phyloP scores from a whole-genome alignment of 257 asterid species.

The Nicotiana noctiflora region DNA sequence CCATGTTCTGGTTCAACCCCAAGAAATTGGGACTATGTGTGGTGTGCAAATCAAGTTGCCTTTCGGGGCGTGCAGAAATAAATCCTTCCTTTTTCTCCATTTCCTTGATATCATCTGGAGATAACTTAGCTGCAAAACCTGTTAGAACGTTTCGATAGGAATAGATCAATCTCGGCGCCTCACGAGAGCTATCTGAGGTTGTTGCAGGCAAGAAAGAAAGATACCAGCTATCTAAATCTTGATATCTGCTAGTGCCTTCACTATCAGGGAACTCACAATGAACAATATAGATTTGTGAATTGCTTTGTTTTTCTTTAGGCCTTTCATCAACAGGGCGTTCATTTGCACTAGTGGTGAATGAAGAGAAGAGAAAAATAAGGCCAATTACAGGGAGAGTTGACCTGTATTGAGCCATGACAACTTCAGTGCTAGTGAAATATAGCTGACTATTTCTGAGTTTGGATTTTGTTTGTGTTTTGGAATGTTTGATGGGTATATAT shows the following conservation, averaged over 20 bases:
- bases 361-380: neutral
- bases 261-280: conserved; percentile 14
- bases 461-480: neutral
- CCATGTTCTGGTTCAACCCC: conserved; percentile 12
- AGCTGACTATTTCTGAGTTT: neutral
- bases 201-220: conserved; percentile 20
- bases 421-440: neutral
- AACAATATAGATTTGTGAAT: conserved; percentile 25
- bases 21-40: conserved; percentile 16
- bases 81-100: conserved; percentile 20
- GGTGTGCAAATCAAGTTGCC: neutral
- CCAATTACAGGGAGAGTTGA: neutral
- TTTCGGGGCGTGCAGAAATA: conserved; percentile 11
- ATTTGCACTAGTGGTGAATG: neutral
- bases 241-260: neutral
- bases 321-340: neutral
- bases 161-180: conserved; percentile 13
- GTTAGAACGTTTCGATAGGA: conserved; percentile 15
- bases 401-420: neutral
- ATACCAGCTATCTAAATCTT: conserved; percentile 16
- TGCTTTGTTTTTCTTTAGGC: neutral
- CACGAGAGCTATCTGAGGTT: neutral
- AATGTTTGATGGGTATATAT: neutral
- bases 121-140: conserved; percentile 26
- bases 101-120: conserved; percentile 9